These are phyloP conservation scores for Kondoa subrosea DNA, from an alignment of 768 basidiomycete species.

Conservation along the genomic window DNA sequence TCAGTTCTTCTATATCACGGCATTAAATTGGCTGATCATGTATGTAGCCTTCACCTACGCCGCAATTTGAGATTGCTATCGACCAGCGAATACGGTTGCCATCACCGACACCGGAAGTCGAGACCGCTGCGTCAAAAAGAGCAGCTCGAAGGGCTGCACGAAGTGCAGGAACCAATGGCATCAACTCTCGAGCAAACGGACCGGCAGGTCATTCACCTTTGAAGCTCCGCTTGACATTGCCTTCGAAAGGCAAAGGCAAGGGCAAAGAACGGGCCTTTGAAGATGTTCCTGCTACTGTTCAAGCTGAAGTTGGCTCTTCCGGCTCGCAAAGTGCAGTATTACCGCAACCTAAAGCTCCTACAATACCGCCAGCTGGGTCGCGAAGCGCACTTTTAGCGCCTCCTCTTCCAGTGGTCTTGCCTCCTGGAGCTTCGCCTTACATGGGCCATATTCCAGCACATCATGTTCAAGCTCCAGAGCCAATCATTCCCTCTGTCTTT, in stretches of 20 bases:
- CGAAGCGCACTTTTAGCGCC: neutral
- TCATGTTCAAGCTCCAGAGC: neutral
- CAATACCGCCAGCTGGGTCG: neutral
- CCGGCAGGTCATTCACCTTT: neutral
- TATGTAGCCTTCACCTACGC: neutral
- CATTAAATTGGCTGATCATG: neutral
- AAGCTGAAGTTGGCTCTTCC: neutral
- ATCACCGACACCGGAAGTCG: neutral
- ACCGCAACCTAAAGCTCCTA: neutral
- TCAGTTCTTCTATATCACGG: neutral
- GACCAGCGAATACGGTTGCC: neutral
- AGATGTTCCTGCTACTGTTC: neutral
- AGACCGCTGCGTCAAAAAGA: neutral
- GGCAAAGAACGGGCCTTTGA: neutral
- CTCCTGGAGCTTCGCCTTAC: no score
- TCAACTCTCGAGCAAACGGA: neutral
- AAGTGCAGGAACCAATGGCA: neutral
- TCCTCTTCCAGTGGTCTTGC: slow-evolving; percentile 5
- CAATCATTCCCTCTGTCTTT: neutral
- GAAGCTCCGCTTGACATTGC: neutral
- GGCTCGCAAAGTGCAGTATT: neutral
- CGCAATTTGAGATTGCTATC: neutral
- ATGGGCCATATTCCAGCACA: neutral
- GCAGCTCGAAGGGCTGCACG: neutral
- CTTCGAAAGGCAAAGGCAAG: neutral